phyloP scores from a whole-genome alignment of 805 yeast genomes.

The Candida xiaguanensis region DNA sequence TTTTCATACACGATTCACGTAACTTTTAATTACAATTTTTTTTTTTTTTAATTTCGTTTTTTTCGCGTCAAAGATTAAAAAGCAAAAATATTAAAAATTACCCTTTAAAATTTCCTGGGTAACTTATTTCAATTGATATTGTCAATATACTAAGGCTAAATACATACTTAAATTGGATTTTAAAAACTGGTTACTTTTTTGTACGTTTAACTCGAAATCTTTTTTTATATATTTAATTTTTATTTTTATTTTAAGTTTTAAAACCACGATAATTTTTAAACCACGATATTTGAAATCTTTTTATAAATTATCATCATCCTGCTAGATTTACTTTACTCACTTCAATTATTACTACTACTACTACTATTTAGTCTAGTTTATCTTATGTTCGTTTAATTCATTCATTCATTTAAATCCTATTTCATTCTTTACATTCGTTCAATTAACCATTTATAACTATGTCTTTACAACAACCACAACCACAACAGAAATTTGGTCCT shows the following conservation, averaged over 20 bases:
- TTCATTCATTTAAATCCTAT: not conserved
- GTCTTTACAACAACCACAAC: slow-evolving; percentile 7
- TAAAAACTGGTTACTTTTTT: too few species aligned
- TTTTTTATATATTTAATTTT: too few species aligned
- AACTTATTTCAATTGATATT: not conserved
- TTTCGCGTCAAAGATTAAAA: not conserved
- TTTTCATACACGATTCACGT: slow-evolving; percentile 2
- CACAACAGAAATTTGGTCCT: slow-evolving; percentile 18
- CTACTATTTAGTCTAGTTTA: not conserved
- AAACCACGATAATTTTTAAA: too few species aligned
- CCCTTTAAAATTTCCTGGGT: not conserved
- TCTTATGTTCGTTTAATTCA: slow-evolving; percentile 2
- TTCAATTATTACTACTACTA: not conserved
- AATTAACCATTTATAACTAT: slow-evolving; percentile 1
- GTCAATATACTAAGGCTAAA: too few species aligned
- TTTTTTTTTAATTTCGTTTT: not conserved
- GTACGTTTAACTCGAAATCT: not conserved
- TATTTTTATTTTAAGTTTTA: too few species aligned
- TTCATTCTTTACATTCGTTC: slow-evolving; percentile 2
- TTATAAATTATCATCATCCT: not conserved
- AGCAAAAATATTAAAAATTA: not conserved
- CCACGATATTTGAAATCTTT: not conserved
- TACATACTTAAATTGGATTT: too few species aligned
- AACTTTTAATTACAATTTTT: not conserved
- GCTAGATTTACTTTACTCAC: not conserved